Evolutionary conservation across 371 early-diverging fungal genomes (phyloP), one percentile per base, ranked within the genome.

Genomic region (Mucor saturninus): DNA sequence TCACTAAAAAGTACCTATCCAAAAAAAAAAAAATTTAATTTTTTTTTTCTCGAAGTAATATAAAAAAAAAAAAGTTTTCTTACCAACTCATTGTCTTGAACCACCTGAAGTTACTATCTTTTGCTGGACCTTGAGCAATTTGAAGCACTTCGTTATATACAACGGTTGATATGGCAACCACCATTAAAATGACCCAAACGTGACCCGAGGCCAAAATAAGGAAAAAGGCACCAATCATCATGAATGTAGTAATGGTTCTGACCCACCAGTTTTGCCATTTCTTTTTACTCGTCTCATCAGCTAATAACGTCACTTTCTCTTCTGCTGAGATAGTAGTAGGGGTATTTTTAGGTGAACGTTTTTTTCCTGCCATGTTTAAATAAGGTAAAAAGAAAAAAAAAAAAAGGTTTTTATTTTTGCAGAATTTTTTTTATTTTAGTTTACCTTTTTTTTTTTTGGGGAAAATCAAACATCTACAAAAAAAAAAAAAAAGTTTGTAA

Each of bases 61-160:
- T 2, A 48, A 21, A 29, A 3, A 29, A 14, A 14, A 35, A 13
- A 10, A 4, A 10, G 1, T 28, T 32, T 42, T 4, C 69, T 39
- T 89, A 92, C 92, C 93, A 95, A 71, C 95, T 92, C 83, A 95
- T 79, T 10, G 92, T 86, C 43, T 95, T 83, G 64, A 91, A 88
- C 95, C 93, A 96, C 10, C 94, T 94, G 60, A 97, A 71, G 56
- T 89, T 89, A 50, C 87, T 88, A 62, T 93, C 89, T 71, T 87
- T 89, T 60, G 89, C 90, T 28, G 94, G 92, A 35, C 86, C 87
- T 57, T 86, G 80, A 15, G 93, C 92, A 30, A 97, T 85, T 21
- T 86, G 83, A 53, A 97, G 93, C 14, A 97, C 93, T 71, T 97
- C 97, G 62, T 83, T 86, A 79, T 89, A 94, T 30, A 92, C 88